Conservation (phyloP, 331 rosid genomes). For the Quercus phellos region DNA sequence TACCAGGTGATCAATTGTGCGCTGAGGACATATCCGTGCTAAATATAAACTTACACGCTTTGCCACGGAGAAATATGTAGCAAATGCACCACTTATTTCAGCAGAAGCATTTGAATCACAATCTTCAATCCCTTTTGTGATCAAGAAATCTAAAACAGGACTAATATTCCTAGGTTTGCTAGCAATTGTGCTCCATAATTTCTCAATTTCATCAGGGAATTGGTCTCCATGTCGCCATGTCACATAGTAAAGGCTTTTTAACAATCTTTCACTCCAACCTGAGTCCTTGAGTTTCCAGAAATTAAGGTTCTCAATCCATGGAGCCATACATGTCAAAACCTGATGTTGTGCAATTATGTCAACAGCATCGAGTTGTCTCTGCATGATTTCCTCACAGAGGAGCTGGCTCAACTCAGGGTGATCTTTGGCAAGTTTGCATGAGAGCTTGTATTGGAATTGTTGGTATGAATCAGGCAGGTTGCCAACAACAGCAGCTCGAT, state of each 20-base stretch:
- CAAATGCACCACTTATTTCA: slow-evolving; percentile 98
- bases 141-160: slow-evolving; percentile 97
- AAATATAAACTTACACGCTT: slow-evolving; percentile 92
- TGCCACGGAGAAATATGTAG: slow-evolving; percentile 97
- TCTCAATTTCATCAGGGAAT: slow-evolving; percentile 98
- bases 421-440: slow-evolving; percentile 97
- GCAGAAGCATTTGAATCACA: slow-evolving; percentile 98
- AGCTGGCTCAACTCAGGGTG: slow-evolving; percentile 98
- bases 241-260: slow-evolving; percentile 95
- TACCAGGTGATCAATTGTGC: slow-evolving; percentile 95
- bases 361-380: slow-evolving; percentile 98
- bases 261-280: slow-evolving; percentile 93
- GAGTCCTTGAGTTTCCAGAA: slow-evolving; percentile 96
- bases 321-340: slow-evolving; percentile 99
- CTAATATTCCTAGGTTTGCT: slow-evolving; percentile 95
- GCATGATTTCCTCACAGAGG: slow-evolving; percentile 99
- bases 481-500: slow-evolving; percentile 98
- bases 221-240: slow-evolving; percentile 99
- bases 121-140: slow-evolving; percentile 98
- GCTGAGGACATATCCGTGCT: slow-evolving; percentile 98
- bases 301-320: slow-evolving; percentile 98
- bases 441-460: slow-evolving; percentile 96
- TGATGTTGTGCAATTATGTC: slow-evolving; percentile 99
- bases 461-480: slow-evolving; percentile 99
- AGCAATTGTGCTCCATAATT: slow-evolving; percentile 99